Evolutionary conservation across 495 filamentous ascomycete genomes (phyloP).

Genomic region (Talaromyces nanjingensis): DNA sequence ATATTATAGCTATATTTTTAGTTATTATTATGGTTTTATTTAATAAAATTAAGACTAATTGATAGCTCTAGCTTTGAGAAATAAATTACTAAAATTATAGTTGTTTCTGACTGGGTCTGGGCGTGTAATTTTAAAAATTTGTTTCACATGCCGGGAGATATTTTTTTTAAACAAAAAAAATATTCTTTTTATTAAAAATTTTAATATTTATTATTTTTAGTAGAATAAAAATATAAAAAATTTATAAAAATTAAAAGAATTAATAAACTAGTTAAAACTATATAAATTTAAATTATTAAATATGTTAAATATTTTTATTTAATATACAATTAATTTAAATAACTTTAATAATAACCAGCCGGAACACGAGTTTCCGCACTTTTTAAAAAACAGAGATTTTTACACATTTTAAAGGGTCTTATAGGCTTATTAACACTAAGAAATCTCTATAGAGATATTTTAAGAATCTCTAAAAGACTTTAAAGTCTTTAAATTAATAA

Average conservation of each 20-base stretch:
- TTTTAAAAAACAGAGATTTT: constrained; percentile 7
- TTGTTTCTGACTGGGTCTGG: neutral
- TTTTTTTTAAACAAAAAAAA: too few relatives aligned
- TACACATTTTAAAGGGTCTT: constrained; percentile 4
- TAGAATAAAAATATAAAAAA: neutral
- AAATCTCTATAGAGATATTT: constrained; percentile 9
- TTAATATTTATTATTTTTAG: too few relatives aligned
- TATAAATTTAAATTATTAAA: neutral
- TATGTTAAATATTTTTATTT: neutral
- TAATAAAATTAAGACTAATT: too few relatives aligned
- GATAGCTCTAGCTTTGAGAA: neutral
- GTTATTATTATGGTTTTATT: too few relatives aligned
- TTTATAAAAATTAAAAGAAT: neutral
- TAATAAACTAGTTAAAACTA: too few relatives aligned
- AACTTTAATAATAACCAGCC: too few relatives aligned
- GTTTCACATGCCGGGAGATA: neutral
- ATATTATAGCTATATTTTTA: too few relatives aligned
- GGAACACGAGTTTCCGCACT: neutral
- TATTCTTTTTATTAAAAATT: too few relatives aligned
- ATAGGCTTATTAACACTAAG: neutral
- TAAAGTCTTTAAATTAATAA: too few relatives aligned
- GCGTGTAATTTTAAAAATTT: neutral
- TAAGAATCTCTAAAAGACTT: constrained; percentile 8
- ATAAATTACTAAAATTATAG: neutral
- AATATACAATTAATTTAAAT: neutral